Evolutionary conservation across 441 rosid species (phyloP).

Genomic region (Eutrema salsugineum): DNA sequence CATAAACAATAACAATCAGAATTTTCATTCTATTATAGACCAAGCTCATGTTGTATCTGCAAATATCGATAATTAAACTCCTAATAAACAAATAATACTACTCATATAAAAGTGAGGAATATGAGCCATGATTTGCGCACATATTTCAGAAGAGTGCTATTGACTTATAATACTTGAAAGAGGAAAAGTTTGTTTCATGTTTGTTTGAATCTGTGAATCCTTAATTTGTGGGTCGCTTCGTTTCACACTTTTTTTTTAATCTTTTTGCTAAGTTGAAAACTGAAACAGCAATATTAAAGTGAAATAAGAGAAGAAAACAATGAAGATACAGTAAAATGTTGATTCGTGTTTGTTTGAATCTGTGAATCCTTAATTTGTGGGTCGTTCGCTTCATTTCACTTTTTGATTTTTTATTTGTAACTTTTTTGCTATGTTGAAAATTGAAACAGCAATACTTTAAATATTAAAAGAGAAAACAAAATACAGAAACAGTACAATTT

Average conservation of each 20-base stretch:
- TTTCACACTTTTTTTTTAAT: neutral
- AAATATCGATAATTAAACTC: neutral
- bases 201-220: conserved; percentile 15
- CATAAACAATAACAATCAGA: neutral
- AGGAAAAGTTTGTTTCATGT: neutral
- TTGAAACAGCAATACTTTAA: neutral
- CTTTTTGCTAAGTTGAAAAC: conserved; percentile 14
- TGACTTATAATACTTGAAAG: neutral
- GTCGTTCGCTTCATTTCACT: neutral
- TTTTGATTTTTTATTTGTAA: too few relatives aligned
- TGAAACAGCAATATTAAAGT: neutral
- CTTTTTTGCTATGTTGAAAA: conserved; percentile 15
- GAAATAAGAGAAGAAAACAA: too few relatives aligned
- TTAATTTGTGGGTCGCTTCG: conserved; percentile 27
- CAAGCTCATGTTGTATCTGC: neutral
- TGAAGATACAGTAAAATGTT: too few relatives aligned
- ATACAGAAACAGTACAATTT: neutral
- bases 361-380: conserved; percentile 30
- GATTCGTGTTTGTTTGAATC: neutral
- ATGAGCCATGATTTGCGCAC: conserved; percentile 24
- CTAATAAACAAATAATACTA: neutral
- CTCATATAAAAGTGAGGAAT: neutral
- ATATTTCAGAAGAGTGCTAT: conserved; percentile 4
- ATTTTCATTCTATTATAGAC: neutral
- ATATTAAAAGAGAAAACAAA: neutral